Evolutionary conservation across 495 filamentous ascomycete genomes (phyloP).

Genomic region (Aspergillus biplanus): DNA sequence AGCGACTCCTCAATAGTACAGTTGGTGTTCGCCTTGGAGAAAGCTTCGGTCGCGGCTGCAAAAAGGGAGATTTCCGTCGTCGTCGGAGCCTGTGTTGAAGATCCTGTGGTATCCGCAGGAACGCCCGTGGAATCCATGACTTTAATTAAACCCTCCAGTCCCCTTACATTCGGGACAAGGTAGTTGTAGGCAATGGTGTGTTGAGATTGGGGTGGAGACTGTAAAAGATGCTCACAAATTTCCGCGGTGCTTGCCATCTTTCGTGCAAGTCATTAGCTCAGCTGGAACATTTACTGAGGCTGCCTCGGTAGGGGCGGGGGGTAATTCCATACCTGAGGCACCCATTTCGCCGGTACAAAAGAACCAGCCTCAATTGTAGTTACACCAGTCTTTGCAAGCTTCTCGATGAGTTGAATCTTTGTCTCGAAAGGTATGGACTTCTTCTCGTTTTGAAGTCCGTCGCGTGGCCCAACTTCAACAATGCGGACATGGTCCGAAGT

Average conservation of each 20-base stretch:
- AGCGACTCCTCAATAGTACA: slow-evolving; percentile 84
- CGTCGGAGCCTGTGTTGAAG: slow-evolving; percentile 35
- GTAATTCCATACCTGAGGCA: slow-evolving; percentile 73
- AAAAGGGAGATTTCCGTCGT: slow-evolving; percentile 86
- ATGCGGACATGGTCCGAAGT: slow-evolving; percentile 63
- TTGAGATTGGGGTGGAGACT: slow-evolving; percentile 58
- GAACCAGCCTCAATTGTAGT: slow-evolving; percentile 91
- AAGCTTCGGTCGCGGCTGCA: slow-evolving; percentile 87
- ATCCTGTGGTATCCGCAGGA: slow-evolving; percentile 44
- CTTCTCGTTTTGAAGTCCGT: slow-evolving; percentile 97
- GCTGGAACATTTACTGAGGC: slow-evolving; percentile 4
- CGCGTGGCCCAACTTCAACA: slow-evolving; percentile 91
- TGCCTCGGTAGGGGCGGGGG: slow-evolving; percentile 1
- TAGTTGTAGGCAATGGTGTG: slow-evolving; percentile 85
- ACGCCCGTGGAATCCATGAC: slow-evolving; percentile 45
- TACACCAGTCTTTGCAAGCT: slow-evolving; percentile 82
- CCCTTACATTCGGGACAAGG: slow-evolving; percentile 87
- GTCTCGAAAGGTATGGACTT: slow-evolving; percentile 75
- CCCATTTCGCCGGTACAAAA: slow-evolving; percentile 97
- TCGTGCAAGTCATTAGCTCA: not conserved
- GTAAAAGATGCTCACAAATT: slow-evolving; percentile 75
- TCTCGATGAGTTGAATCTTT: slow-evolving; percentile 82
- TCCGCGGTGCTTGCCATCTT: slow-evolving; percentile 92
- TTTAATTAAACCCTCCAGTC: slow-evolving; percentile 62
- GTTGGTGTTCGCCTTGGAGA: slow-evolving; percentile 91